A percentile compares a stretch with the other conserved stretches of the same genome.
These are phyloP conservation scores for Tolypocladium guangdongense DNA, from an alignment of 2,329 filamentous ascomycete species.

Conservation along the genomic window DNA sequence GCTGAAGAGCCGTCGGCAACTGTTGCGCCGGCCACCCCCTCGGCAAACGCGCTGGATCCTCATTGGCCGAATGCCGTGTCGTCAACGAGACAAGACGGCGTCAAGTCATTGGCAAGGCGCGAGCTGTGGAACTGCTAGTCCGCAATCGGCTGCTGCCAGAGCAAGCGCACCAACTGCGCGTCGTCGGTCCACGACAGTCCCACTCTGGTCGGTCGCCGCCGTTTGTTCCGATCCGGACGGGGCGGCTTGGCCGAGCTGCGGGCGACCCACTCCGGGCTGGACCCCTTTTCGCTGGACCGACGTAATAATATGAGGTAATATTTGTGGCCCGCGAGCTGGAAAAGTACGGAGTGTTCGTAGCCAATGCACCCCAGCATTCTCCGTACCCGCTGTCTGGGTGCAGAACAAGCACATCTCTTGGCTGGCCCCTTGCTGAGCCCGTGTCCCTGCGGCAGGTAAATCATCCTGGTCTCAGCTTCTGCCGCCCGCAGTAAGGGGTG, in stretches of 20 bases:
- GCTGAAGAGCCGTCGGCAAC: neutral
- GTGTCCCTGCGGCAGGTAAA: neutral
- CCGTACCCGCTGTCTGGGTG: neutral
- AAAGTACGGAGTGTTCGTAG: neutral
- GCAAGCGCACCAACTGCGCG: too few relatives aligned
- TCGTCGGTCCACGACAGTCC: too few relatives aligned
- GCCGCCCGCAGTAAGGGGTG: neutral
- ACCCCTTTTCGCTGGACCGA: neutral
- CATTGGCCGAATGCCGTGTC: neutral
- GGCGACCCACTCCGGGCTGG: neutral
- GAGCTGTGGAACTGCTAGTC: neutral
- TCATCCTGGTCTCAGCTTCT: neutral
- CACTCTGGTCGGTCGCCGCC: too few relatives aligned
- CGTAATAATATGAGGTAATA: too few relatives aligned
- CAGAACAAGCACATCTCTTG: neutral
- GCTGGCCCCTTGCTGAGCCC: neutral
- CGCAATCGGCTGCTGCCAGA: neutral
- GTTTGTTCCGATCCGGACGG: neutral
- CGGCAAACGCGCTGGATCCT: neutral
- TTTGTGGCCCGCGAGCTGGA: neutral
- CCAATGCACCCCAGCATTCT: neutral
- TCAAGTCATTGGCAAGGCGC: neutral
- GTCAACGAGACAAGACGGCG: neutral
- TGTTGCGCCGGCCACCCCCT: neutral
- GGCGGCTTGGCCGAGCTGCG: neutral